Evolutionary conservation across 2,329 filamentous ascomycete genomes (phyloP), one percentile per base, ranked within the genome.

Genomic region (Hypoxylon sp.): DNA sequence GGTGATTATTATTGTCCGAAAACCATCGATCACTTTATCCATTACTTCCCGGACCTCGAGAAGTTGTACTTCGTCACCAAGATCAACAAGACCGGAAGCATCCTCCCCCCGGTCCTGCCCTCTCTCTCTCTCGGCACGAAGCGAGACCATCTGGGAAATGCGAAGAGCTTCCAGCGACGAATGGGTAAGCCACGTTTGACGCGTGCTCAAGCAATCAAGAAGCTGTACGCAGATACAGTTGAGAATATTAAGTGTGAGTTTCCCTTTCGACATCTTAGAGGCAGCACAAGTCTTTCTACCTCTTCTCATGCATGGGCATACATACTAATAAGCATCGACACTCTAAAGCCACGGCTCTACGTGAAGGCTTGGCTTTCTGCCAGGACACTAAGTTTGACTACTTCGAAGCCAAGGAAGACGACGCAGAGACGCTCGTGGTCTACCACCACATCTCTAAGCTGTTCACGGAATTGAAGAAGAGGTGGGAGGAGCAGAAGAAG

Each of bases 61-160:
- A 44, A 63, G 4, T 71, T 81, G 35, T 80, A 78, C 64, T 57
- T 81, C 46, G 65, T 81, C 6, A 30, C 74, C 10, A 68, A 71
- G 31, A 10, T 73, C 17, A 3, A 59, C 3, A 2, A 7, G 7
- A 3, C 35, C 31, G 8, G 25, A 48, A 10, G 54, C 50, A 8
- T 22, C 13, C 22, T 35, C 1, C 6, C 31, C 14, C 27, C 17
- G 2, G 2, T 11, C 7, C 8, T 30, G 1, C 22, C 22, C 11
- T 3, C n/a, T n/a, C 10, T 25, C 11, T 3, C n/a, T n/a, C 10
- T 25, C 6, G 20, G 22, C 14, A 55, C 6, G 40, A 42, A 48
- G 48, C 54, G 35, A 46, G 17, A 42, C 27, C 8, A 11, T 2
- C 13, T 37, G 4, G 56, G 56, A 27, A 17, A 25, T 2, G 2